A percentile compares a stretch with the other conserved stretches of the same genome.
Evolutionary conservation across 352 stramenopile genomes (phyloP).

Genomic region (Blastocystis sp.): DNA sequence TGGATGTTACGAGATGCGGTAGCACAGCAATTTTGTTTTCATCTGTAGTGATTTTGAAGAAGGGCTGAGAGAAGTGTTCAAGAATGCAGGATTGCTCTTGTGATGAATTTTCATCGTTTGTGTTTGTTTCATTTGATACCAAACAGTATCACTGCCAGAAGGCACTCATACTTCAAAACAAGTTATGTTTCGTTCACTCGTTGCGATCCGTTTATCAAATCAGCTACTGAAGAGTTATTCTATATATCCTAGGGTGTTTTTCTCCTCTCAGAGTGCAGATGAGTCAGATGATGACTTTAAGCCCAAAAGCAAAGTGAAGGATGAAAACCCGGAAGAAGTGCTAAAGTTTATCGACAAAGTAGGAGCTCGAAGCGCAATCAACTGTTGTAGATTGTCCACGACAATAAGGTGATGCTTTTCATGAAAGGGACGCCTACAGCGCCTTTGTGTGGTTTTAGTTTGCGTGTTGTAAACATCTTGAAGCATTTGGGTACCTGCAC

Average conservation of each 20-base stretch:
- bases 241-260: conserved; percentile 3
- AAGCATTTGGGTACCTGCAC: conserved; percentile 64
- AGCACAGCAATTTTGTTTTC: background rate
- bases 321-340: conserved; percentile 63
- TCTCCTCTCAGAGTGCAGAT: conserved; percentile 22
- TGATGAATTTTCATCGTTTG: background rate
- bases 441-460: conserved; percentile 80
- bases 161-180: background rate
- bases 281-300: conserved; percentile 62
- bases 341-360: conserved; percentile 61
- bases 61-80: background rate
- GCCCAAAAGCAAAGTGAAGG: conserved; percentile 62
- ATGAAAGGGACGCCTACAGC: conserved; percentile 82
- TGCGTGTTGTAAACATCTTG: conserved; percentile 81
- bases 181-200: conserved; percentile 8
- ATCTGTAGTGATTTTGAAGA: background rate
- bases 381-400: conserved; percentile 28
- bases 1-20: background rate
- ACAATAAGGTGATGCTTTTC: conserved; percentile 79
- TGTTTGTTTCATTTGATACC: background rate
- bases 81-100: background rate
- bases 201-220: background rate
- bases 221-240: conserved; percentile 43
- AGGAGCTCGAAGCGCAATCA: background rate
- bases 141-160: no score